These are phyloP conservation scores for Xylariaceae sp. DNA, from an alignment of 2,329 filamentous ascomycete species.

Conservation along the genomic window DNA sequence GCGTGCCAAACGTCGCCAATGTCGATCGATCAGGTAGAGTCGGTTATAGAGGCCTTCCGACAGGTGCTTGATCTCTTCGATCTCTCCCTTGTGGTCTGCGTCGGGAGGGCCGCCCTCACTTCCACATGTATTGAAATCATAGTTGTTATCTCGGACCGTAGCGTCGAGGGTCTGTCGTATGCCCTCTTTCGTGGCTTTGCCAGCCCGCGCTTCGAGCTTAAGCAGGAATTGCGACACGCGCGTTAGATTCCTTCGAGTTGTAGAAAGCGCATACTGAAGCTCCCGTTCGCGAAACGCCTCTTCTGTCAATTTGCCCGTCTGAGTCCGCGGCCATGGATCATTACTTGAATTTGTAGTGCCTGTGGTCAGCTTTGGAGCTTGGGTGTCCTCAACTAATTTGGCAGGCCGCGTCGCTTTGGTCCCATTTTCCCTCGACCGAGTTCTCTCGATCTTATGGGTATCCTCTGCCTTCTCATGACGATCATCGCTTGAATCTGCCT, in stretches of 20 bases:
- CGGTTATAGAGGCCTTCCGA: slow-evolving; percentile 31
- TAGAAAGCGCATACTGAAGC: slow-evolving; percentile 25
- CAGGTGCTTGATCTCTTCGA: slow-evolving; percentile 32
- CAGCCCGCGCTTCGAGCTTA: slow-evolving; percentile 38
- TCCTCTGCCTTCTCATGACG: background rate
- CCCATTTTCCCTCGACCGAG: too few species aligned
- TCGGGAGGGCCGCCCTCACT: slow-evolving; percentile 5
- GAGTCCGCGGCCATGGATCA: background rate
- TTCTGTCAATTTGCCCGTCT: slow-evolving; percentile 8
- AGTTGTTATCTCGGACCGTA: slow-evolving; percentile 27
- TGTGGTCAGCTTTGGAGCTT: background rate
- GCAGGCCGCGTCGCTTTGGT: too few species aligned
- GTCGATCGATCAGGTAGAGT: slow-evolving; percentile 34
- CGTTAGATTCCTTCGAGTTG: slow-evolving; percentile 33
- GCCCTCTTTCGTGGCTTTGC: slow-evolving; percentile 36
- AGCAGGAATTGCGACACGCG: slow-evolving; percentile 38
- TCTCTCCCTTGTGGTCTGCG: slow-evolving; percentile 21
- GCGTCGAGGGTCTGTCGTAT: slow-evolving; percentile 39
- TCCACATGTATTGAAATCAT: slow-evolving; percentile 7
- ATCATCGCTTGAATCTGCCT: background rate
- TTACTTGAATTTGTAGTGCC: background rate
- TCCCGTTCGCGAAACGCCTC: slow-evolving; percentile 26
- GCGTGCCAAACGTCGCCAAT: slow-evolving; percentile 30
- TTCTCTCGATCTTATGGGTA: background rate
- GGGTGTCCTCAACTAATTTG: too few species aligned